Evolutionary conservation across 768 basidiomycete species (phyloP).

Genomic region (Sarcomyxa edulis): DNA sequence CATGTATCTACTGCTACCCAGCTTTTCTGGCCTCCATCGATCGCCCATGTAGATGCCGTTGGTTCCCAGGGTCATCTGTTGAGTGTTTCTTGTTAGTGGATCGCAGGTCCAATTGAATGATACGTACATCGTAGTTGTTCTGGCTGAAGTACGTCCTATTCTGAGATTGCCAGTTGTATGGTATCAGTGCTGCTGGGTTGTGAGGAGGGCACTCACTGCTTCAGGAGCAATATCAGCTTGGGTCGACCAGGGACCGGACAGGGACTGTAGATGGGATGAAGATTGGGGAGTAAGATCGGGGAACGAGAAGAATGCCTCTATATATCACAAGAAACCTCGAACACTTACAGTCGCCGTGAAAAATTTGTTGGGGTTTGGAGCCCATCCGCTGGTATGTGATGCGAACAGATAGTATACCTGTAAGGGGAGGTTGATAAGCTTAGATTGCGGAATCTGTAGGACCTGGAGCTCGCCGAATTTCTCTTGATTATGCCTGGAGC

Average conservation of each 20-base stretch:
- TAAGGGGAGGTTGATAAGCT: no score
- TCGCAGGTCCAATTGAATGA: no score
- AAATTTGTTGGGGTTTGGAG: slow-evolving; percentile 57
- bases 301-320: no score
- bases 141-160: slow-evolving; percentile 59
- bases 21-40: slow-evolving; percentile 48
- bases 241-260: slow-evolving; percentile 50
- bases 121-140: no score
- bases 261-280: slow-evolving; percentile 27
- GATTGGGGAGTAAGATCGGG: no score
- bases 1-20: slow-evolving; percentile 55
- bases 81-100: no score
- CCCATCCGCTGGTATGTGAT: slow-evolving; percentile 55
- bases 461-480: no score
- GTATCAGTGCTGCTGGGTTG: no score
- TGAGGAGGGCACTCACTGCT: no score
- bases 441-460: no score
- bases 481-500: slow-evolving; percentile 59
- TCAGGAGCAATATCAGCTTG: slow-evolving; percentile 52
- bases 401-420: slow-evolving; percentile 57
- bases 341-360: slow-evolving; percentile 43
- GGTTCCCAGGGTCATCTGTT: slow-evolving; percentile 42
- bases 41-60: slow-evolving; percentile 62
- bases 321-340: neutral
- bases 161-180: no score